A percentile compares a stretch with the other conserved stretches of the same genome.
These are phyloP conservation scores for Hypsizygus marmoreus DNA, from an alignment of 768 basidiomycete species.

Conservation along the genomic window DNA sequence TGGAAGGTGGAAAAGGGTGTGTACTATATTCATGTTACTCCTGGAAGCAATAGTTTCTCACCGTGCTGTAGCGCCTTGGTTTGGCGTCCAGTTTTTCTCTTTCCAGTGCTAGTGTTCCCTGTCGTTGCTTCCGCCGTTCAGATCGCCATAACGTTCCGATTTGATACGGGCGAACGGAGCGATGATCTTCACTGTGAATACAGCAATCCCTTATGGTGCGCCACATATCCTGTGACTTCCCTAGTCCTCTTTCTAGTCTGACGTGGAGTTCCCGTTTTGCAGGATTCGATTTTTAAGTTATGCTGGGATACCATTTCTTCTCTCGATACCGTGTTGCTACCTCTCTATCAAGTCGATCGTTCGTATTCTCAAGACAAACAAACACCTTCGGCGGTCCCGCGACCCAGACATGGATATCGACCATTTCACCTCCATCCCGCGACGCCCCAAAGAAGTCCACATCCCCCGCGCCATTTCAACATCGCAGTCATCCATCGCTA, in stretches of 20 bases:
- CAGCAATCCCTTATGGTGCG: conserved; percentile 59
- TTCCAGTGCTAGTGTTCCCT: conserved; percentile 51
- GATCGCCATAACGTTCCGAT: conserved; percentile 41
- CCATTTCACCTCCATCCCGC: conserved; percentile 16
- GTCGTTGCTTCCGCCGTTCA: conserved; percentile 44
- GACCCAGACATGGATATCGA: conserved; percentile 25
- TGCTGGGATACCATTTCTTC: conserved; percentile 54
- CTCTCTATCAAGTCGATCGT: conserved; percentile 47
- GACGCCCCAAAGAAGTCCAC: conserved; percentile 13
- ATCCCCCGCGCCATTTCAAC: conserved; percentile 13
- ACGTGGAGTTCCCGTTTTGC: conserved; percentile 3
- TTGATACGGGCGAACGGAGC: conserved; percentile 45
- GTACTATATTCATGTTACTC: conserved; percentile 14
- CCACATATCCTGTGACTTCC: background rate
- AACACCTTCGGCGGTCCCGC: conserved; percentile 39
- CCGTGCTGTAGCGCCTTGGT: conserved; percentile 38
- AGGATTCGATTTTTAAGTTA: conserved; percentile 71
- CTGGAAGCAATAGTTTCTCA: conserved; percentile 1
- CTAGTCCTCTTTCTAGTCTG: background rate
- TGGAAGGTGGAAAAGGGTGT: conserved; percentile 30
- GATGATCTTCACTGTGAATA: conserved; percentile 64
- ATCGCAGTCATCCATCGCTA: conserved; percentile 5
- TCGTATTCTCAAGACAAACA: conserved; percentile 35
- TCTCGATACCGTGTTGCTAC: conserved; percentile 53
- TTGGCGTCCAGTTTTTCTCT: conserved; percentile 49